Conservation (phyloP, 2,329 filamentous ascomycete genomes). For the Cercospora sojina region DNA sequence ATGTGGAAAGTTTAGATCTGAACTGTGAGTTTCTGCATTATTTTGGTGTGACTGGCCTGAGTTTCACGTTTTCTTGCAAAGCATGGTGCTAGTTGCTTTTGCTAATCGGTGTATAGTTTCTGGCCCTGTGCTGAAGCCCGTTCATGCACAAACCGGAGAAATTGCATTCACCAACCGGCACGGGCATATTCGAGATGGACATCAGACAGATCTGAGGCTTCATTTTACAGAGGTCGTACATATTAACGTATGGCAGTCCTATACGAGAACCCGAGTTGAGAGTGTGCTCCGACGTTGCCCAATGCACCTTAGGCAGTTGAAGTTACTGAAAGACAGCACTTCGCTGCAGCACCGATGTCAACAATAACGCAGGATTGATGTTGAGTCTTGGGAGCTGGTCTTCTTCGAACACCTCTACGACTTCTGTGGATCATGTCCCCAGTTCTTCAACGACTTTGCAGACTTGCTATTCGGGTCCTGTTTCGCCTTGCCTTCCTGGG, state of each 20-base stretch:
- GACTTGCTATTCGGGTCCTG: conserved; percentile 55
- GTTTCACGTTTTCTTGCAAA: not conserved
- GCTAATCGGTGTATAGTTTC: not conserved
- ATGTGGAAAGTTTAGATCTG: not conserved
- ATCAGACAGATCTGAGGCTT: conserved; percentile 3
- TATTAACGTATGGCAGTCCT: not conserved
- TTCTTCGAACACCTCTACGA: not conserved
- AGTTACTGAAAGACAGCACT: not conserved
- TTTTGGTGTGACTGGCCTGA: not conserved
- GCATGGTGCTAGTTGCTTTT: not conserved
- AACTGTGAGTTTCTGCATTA: not conserved
- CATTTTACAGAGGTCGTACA: not conserved
- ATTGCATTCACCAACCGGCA: not conserved
- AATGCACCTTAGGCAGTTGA: not conserved
- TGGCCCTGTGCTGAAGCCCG: not conserved
- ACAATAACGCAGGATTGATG: not conserved
- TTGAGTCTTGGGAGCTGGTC: not conserved
- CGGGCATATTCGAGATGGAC: conserved; percentile 7
- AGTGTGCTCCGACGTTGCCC: not conserved
- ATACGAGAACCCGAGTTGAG: not conserved
- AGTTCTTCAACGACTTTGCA: conserved; percentile 63
- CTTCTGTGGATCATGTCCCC: conserved; percentile 43
- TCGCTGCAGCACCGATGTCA: not conserved
- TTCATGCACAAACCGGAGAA: not conserved
- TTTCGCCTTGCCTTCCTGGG: conserved; percentile 61